A percentile compares a stretch with the other conserved stretches of the same genome.
Evolutionary conservation across 78 protist genomes (phyloP).

Genomic region (Isochrysis galbana): DNA sequence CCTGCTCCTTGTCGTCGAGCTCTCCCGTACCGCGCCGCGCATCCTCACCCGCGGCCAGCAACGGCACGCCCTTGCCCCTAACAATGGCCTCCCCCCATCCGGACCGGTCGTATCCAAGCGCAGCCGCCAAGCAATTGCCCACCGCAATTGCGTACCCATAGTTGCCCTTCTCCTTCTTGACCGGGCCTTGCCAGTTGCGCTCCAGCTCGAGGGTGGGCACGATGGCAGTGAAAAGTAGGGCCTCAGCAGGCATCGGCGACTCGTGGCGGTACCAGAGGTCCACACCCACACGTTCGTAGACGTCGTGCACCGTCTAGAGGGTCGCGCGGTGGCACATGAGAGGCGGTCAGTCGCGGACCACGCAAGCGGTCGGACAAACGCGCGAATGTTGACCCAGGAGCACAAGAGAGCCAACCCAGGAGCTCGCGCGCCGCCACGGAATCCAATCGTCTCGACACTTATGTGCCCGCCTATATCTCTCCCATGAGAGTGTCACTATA

Average conservation of each 20-base stretch:
- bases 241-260: neutral
- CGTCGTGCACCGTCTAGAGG: neutral
- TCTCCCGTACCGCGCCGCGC: neutral
- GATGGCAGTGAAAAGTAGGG: neutral
- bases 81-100: neutral
- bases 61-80: neutral
- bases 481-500: too few species aligned
- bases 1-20: neutral
- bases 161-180: neutral
- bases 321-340: too few species aligned
- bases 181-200: neutral
- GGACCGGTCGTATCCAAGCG: neutral
- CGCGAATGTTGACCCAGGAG: too few species aligned
- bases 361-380: too few species aligned
- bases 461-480: too few species aligned
- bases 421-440: too few species aligned
- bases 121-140: neutral
- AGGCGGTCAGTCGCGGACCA: too few species aligned
- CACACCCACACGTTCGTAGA: neutral
- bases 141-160: neutral
- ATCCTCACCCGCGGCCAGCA: neutral
- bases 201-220: neutral
- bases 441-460: too few species aligned
- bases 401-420: too few species aligned
- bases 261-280: neutral